Conservation (phyloP, 306 rosid species). For the Adenanthera pavonina region DNA sequence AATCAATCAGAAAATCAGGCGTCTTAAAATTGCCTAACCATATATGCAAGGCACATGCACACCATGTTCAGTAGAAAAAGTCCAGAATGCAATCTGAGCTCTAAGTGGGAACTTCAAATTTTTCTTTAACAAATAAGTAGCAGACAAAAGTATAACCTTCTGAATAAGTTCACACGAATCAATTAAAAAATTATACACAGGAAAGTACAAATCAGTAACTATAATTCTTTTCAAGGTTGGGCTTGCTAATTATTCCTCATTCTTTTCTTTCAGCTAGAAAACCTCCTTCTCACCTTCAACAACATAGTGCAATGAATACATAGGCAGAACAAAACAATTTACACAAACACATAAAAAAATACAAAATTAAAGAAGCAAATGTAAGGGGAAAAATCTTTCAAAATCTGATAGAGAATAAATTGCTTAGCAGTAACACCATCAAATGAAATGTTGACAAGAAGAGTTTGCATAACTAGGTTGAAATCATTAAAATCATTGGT, state of each 20-base stretch:
- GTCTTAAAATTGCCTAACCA: not conserved
- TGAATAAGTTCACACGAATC: not conserved
- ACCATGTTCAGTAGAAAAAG: not conserved
- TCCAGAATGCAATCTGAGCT: not conserved
- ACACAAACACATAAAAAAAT: not conserved
- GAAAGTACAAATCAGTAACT: not conserved
- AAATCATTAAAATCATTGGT: not conserved
- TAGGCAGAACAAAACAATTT: not conserved
- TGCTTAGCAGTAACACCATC: not conserved
- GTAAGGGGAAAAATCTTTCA: not conserved
- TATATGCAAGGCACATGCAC: not conserved
- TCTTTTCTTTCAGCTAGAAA: slow-evolving; percentile 21
- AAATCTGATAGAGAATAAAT: not conserved
- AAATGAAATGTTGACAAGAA: not conserved
- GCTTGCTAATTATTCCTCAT: not conserved
- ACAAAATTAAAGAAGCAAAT: not conserved
- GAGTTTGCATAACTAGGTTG: not conserved
- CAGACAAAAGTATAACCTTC: not conserved
- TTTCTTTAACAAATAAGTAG: not conserved
- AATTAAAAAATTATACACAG: not conserved
- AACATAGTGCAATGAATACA: not conserved
- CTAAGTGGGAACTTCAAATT: not conserved
- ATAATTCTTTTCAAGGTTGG: not conserved
- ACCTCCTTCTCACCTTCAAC: slow-evolving; percentile 1
- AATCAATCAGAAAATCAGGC: not conserved